Evolutionary conservation across 2,329 filamentous ascomycete species (phyloP), one percentile per base, ranked within the genome.

Genomic region (Leptographium lundbergii): DNA sequence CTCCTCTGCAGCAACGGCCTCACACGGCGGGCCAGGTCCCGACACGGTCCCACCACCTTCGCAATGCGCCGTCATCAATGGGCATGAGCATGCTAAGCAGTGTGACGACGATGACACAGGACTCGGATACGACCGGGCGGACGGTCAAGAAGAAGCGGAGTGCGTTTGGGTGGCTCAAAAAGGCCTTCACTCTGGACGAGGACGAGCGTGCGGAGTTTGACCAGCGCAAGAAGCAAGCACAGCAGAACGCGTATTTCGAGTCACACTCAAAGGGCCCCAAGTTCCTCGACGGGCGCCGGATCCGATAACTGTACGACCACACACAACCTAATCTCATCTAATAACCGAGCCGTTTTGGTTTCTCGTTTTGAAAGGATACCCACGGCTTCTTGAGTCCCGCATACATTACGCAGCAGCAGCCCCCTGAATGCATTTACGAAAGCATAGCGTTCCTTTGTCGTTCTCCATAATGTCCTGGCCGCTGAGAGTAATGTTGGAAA

Each of bases 131-230:
- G 6, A 34, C 32, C 58, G 57, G 66, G 59, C 71, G 76, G 11
- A 66, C 66, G 45, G 67, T 85, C 6, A 85, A 85, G 69, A 86
- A 85, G 73, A 86, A 86, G 74, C 78, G 81, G 63, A 85, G 83
- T 65, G 81, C 82, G 1, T 85, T 86, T 66, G 83, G 82, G 2
- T 86, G 83, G 83, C 69, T 86, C 59, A 86, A 85, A 69, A 86
- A 86, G 71, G 82, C 82, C 0, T 86, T 86, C 57, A 80, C 79
- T 39, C 70, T 86, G 29, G 82, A 84, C 61, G 83, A 86, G 25
- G 81, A 85, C 54, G 83, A 86, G 68, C 77, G 77, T 57, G 74
- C 76, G 10, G 77, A 77, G 11, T 86, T 83, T 63, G 81, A 85
- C 66, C 77, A 78, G 53, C 76, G 78, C 60, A 79, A 74, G 66